Conservation (phyloP, 805 yeast species). For the Yamadazyma tumulicola region DNA sequence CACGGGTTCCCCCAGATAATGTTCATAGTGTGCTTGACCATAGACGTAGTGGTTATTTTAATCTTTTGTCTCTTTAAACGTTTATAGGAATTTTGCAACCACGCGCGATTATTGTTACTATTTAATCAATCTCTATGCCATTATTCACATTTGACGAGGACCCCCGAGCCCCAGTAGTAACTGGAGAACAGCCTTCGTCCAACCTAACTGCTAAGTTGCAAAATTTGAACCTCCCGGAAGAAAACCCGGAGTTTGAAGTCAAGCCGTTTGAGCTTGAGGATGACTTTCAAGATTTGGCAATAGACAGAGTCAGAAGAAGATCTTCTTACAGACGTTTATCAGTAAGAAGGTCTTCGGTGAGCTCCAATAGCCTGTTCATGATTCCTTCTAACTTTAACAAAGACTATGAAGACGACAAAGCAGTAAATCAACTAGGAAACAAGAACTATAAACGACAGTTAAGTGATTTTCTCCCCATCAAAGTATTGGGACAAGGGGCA, state of each 20-base stretch:
- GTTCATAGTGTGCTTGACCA: slow-evolving; percentile 10
- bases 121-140: too few species aligned
- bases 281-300: not conserved
- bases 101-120: too few species aligned
- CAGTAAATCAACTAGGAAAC: not conserved
- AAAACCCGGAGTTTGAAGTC: slow-evolving; percentile 1
- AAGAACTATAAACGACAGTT: slow-evolving; percentile 3
- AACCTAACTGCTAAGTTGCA: too few species aligned
- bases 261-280: slow-evolving; percentile 2
- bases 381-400: slow-evolving; percentile 12
- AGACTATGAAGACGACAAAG: slow-evolving; percentile 4
- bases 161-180: too few species aligned
- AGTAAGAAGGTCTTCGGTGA: slow-evolving; percentile 9
- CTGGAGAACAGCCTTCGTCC: not conserved
- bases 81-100: not conserved
- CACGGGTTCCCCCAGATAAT: slow-evolving; percentile 19
- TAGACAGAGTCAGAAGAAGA: slow-evolving; percentile 8
- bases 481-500: slow-evolving; percentile 43
- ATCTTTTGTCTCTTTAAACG: not conserved
- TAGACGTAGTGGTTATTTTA: slow-evolving; percentile 1
- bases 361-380: slow-evolving; percentile 11
- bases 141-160: not conserved
- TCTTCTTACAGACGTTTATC: slow-evolving; percentile 15
- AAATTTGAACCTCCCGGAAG: not conserved
- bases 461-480: slow-evolving; percentile 37